Evolutionary conservation across 2,329 filamentous ascomycete species (phyloP).

Genomic region (Clathrospora elynae): DNA sequence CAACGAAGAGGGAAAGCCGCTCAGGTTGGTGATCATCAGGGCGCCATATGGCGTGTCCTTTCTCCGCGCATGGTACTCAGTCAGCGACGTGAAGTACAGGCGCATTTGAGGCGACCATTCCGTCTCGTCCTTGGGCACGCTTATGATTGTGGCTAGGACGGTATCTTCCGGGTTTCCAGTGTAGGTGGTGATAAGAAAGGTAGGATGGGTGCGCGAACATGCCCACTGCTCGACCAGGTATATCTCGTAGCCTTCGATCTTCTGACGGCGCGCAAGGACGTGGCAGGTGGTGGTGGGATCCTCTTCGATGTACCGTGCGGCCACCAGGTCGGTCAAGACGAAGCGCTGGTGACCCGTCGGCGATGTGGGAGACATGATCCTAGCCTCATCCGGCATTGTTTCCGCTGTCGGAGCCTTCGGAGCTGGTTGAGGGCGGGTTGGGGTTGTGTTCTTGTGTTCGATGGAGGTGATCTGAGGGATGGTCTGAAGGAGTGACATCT

Average conservation of each 20-base stretch:
- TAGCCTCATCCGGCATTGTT: conserved; percentile 18
- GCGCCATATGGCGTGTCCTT: conserved; percentile 82
- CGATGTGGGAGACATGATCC: conserved; percentile 25
- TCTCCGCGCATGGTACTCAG: conserved; percentile 81
- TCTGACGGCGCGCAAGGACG: conserved; percentile 72
- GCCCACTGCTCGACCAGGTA: conserved; percentile 98
- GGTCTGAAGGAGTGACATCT: conserved; percentile 35
- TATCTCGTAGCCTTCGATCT: conserved; percentile 82
- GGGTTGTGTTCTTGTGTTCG: conserved; percentile 22
- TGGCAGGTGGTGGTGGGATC: conserved; percentile 68
- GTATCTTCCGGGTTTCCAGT: conserved; percentile 82
- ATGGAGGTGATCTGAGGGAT: conserved; percentile 30
- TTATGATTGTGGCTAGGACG: conserved; percentile 79
- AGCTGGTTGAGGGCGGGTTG: conserved; percentile 17
- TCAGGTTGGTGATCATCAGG: conserved; percentile 92
- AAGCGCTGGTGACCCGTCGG: conserved; percentile 58
- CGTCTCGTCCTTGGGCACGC: conserved; percentile 78
- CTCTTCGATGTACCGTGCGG: conserved; percentile 77
- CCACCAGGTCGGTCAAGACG: conserved; percentile 69
- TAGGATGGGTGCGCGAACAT: conserved; percentile 87
- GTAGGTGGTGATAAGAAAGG: conserved; percentile 89
- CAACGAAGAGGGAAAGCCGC: conserved; percentile 86
- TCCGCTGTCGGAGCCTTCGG: conserved; percentile 19
- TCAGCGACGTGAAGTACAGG: conserved; percentile 84
- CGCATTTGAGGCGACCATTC: conserved; percentile 79